Evolutionary conservation across 768 basidiomycete genomes (phyloP).

Genomic region (Russula earlei): DNA sequence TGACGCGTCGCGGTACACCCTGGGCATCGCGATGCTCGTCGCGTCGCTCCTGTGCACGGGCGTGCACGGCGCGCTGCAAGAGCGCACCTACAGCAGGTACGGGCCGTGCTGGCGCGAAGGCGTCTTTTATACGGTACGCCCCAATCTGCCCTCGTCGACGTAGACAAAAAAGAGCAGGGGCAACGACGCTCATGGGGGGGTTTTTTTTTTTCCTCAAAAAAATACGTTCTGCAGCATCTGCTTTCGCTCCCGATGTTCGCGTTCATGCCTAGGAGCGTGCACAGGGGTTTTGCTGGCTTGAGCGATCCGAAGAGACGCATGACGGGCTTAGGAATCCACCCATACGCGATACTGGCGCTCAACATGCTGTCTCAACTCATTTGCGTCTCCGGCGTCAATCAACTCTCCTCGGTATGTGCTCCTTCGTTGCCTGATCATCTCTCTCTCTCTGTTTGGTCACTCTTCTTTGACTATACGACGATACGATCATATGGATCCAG

Average conservation of each 20-base stretch:
- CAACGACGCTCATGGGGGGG: too few relatives aligned
- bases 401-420: slow-evolving; percentile 58
- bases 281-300: slow-evolving; percentile 38
- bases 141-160: too few relatives aligned
- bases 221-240: slow-evolving; percentile 43
- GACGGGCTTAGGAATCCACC: slow-evolving; percentile 22
- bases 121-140: slow-evolving; percentile 69
- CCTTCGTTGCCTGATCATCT: neutral
- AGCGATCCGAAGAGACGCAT: slow-evolving; percentile 8
- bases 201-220: neutral
- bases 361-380: slow-evolving; percentile 69
- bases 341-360: slow-evolving; percentile 47
- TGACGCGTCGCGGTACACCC: slow-evolving; percentile 36
- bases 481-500: too few relatives aligned
- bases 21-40: slow-evolving; percentile 63
- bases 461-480: too few relatives aligned
- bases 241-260: slow-evolving; percentile 72
- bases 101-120: slow-evolving; percentile 79
- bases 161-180: too few relatives aligned
- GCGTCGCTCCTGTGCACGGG: slow-evolving; percentile 59
- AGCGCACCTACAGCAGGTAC: slow-evolving; percentile 61
- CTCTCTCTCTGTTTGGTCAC: neutral
- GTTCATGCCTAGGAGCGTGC: slow-evolving; percentile 48
- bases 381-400: slow-evolving; percentile 80
- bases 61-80: slow-evolving; percentile 64